Evolutionary conservation across 306 rosid genomes (phyloP).

Genomic region (Quercus glauca): DNA sequence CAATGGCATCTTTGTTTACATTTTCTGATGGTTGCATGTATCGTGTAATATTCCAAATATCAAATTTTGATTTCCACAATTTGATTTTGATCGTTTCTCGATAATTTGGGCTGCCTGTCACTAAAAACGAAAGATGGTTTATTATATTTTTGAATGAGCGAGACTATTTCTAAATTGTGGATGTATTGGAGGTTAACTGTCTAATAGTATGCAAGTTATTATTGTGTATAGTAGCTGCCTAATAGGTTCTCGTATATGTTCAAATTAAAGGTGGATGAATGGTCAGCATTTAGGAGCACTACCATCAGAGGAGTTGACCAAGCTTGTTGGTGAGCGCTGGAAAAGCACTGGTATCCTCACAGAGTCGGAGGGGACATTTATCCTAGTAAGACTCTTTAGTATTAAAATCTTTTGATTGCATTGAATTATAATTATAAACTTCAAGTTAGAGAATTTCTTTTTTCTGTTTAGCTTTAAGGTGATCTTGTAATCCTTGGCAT

Average conservation of each 20-base stretch:
- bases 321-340: slow-evolving; percentile 76
- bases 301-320: slow-evolving; percentile 61
- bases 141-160: background rate
- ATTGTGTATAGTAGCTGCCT: background rate
- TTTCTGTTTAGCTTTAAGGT: background rate
- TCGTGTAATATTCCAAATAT: too few relatives aligned
- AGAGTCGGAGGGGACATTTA: slow-evolving; percentile 55
- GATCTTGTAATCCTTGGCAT: background rate
- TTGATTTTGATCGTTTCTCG: background rate
- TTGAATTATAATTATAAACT: background rate
- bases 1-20: background rate
- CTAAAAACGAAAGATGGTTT: background rate
- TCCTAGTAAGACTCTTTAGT: slow-evolving; percentile 56
- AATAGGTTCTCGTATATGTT: slow-evolving; percentile 3
- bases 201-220: background rate
- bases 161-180: background rate
- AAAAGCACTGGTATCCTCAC: slow-evolving; percentile 60
- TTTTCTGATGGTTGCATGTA: too few relatives aligned
- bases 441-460: background rate
- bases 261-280: slow-evolving; percentile 84
- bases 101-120: slow-evolving; percentile 17
- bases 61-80: background rate
- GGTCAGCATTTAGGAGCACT: slow-evolving; percentile 86
- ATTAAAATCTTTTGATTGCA: background rate
- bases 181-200: background rate